Evolutionary conservation across 148 eudicot species (phyloP).

Genomic region (Persicaria tinctoria): DNA sequence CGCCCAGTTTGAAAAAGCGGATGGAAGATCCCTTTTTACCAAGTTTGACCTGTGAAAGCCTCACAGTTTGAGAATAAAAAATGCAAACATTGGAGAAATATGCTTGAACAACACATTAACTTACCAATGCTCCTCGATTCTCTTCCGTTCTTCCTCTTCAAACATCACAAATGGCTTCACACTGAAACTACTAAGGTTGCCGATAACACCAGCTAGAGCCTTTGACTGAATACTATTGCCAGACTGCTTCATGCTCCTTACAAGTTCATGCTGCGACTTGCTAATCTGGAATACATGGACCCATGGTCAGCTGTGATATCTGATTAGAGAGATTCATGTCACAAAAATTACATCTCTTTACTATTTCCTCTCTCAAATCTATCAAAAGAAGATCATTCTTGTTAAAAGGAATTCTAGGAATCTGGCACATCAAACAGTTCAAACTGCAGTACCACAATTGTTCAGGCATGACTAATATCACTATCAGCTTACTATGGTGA

Average conservation of each 20-base stretch:
- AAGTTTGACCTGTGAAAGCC: conserved; percentile 46
- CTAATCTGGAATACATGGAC: conserved; percentile 59
- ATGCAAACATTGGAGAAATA: background rate
- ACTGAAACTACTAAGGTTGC: conserved; percentile 51
- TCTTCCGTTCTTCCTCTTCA: conserved; percentile 80
- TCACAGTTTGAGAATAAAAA: conserved; percentile 6
- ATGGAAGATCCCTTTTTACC: conserved; percentile 62
- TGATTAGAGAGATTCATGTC: background rate
- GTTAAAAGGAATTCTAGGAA: background rate
- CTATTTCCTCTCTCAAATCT: background rate
- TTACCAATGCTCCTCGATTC: conserved; percentile 74
- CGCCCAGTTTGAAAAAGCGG: conserved; percentile 45
- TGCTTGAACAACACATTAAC: conserved; percentile 13
- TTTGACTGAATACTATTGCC: conserved; percentile 62
- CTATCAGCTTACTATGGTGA: background rate
- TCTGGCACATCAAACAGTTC: background rate
- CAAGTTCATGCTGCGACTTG: conserved; percentile 79
- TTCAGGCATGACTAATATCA: background rate
- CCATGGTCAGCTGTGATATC: background rate
- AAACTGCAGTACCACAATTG: background rate
- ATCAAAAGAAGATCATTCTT: background rate
- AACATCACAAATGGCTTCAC: conserved; percentile 80
- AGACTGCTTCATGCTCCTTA: conserved; percentile 75
- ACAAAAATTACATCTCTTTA: background rate
- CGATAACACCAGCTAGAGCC: conserved; percentile 77